These are phyloP conservation scores for Fraxinus ornus DNA, from an alignment of 305 asterid genomes.

Conservation along the genomic window DNA sequence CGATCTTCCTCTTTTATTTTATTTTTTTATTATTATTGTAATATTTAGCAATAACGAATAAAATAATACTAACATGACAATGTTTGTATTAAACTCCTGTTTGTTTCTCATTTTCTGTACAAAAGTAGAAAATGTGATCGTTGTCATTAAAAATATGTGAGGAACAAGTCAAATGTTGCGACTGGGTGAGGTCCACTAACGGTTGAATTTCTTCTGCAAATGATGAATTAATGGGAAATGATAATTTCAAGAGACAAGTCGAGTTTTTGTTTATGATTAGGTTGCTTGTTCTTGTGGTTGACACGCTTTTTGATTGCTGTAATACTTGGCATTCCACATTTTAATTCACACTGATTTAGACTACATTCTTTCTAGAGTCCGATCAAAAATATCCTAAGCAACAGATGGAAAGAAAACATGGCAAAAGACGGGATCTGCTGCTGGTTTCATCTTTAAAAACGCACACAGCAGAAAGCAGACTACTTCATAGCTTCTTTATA, in stretches of 20 bases:
- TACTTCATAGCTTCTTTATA: slow-evolving; percentile 7
- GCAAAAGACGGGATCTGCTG: not conserved
- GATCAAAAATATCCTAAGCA: slow-evolving; percentile 1
- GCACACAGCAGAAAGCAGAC: not conserved
- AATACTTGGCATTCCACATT: not conserved
- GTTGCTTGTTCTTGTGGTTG: not conserved
- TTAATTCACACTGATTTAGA: not conserved
- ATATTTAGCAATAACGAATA: not conserved
- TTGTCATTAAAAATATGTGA: no score
- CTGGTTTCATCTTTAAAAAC: slow-evolving; percentile 9
- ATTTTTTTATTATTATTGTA: not conserved
- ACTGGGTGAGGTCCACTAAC: no score
- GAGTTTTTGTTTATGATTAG: not conserved
- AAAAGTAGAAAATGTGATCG: no score
- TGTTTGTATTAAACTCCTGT: not conserved
- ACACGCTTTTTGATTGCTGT: not conserved
- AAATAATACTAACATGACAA: not conserved
- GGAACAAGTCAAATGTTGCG: no score
- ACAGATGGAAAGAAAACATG: not conserved
- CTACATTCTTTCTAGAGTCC: not conserved
- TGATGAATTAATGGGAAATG: not conserved
- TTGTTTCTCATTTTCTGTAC: no score
- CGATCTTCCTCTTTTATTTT: not conserved
- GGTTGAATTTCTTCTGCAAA: no score
- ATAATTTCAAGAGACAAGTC: not conserved